Evolutionary conservation across 176 grass and related monocot species (phyloP).

Genomic region (Olyra latifolia): DNA sequence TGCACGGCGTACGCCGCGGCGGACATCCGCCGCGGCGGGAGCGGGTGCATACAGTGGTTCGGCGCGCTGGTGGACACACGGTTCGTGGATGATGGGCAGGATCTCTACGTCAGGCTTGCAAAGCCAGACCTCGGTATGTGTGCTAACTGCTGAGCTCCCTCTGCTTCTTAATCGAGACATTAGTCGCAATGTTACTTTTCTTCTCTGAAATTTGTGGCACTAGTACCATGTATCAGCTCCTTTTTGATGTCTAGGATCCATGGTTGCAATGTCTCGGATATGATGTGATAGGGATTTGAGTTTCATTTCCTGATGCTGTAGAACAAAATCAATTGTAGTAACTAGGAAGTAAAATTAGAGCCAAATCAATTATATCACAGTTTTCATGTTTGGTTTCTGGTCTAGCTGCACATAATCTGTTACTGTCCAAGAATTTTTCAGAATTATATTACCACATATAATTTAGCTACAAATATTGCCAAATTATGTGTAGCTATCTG

Average conservation of each 20-base stretch:
- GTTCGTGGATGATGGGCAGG: conserved; percentile 29
- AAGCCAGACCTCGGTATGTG: conserved; percentile 38
- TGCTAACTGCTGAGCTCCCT: background rate
- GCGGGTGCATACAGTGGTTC: conserved; percentile 64
- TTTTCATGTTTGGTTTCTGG: background rate
- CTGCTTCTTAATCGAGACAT: background rate
- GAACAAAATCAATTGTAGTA: background rate
- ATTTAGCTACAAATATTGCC: too few species aligned
- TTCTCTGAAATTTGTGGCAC: background rate
- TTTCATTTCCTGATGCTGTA: background rate
- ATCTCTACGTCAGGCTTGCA: conserved; percentile 44
- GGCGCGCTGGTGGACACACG: conserved; percentile 48
- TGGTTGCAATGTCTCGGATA: background rate
- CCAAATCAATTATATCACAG: background rate
- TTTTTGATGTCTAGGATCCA: background rate
- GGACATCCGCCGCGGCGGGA: conserved; percentile 37
- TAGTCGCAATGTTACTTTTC: background rate
- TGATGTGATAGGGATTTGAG: background rate
- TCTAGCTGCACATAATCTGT: background rate
- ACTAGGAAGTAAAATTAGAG: background rate
- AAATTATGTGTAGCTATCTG: too few species aligned
- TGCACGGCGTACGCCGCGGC: conserved; percentile 48
- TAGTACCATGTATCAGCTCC: background rate
- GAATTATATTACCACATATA: too few species aligned
- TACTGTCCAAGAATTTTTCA: background rate